Percentiles rank a stretch among this genome's conserved stretches.
Conservation (phyloP, 805 yeast genomes). For the Starmerella geochares region DNA sequence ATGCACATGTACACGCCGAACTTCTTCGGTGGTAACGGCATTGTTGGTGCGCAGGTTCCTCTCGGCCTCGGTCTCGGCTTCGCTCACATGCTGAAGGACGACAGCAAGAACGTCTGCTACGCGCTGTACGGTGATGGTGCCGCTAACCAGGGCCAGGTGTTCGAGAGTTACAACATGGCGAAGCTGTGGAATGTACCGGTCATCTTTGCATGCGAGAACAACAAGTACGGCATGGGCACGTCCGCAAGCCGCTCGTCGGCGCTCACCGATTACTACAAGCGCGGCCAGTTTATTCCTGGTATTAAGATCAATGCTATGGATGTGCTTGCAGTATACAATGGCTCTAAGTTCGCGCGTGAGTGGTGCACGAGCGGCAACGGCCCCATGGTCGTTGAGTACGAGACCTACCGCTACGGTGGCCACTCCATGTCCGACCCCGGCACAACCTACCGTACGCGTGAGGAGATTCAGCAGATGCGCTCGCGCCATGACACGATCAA, state of each 20-base stretch:
- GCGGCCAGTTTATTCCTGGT: slow-evolving; percentile 99
- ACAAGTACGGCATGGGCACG: slow-evolving; percentile 99
- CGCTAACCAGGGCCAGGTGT: slow-evolving; percentile 98
- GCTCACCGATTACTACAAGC: slow-evolving; percentile 89
- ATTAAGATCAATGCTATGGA: slow-evolving; percentile 98
- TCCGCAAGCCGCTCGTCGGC: slow-evolving; percentile 96
- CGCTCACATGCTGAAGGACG: slow-evolving; percentile 88
- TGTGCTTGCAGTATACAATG: slow-evolving; percentile 87
- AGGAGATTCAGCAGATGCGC: slow-evolving; percentile 98
- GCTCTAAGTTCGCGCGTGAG: slow-evolving; percentile 92
- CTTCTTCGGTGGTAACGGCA: slow-evolving; percentile 98
- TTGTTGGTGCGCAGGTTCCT: slow-evolving; percentile 98
- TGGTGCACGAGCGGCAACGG: slow-evolving; percentile 92
- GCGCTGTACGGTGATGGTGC: slow-evolving; percentile 98
- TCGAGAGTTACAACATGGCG: slow-evolving; percentile 97
- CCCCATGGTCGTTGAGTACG: slow-evolving; percentile 91
- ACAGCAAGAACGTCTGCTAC: slow-evolving; percentile 59
- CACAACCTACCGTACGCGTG: slow-evolving; percentile 99
- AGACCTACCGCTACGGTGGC: slow-evolving; percentile 99
- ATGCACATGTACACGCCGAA: slow-evolving; percentile 97
- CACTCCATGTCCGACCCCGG: slow-evolving; percentile 99
- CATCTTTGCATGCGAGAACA: slow-evolving; percentile 93
- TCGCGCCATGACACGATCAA: slow-evolving; percentile 96
- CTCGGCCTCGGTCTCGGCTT: slow-evolving; percentile 97
- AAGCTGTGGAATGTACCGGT: slow-evolving; percentile 95